A percentile compares a stretch with the other conserved stretches of the same genome.
Evolutionary conservation across 2,329 filamentous ascomycete species (phyloP).

Genomic region (Trichoderma aggressivum): DNA sequence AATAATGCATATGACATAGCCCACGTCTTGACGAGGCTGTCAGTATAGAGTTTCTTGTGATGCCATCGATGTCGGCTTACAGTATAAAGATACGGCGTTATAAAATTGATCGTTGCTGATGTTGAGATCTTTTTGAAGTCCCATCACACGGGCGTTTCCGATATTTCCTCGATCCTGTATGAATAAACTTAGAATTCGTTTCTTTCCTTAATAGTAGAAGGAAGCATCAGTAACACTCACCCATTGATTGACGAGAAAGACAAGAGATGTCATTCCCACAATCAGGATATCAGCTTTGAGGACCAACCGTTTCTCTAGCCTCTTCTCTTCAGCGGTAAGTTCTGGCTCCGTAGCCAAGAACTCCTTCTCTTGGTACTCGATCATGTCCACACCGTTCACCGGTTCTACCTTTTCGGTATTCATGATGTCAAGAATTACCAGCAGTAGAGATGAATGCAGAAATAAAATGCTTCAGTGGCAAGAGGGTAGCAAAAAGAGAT

Average conservation of each 20-base stretch:
- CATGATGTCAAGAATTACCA: neutral
- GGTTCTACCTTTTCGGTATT: neutral
- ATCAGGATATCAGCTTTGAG: neutral
- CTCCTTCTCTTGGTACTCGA: neutral
- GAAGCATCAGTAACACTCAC: neutral
- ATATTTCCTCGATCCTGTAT: slow-evolving; percentile 6
- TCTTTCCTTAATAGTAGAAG: neutral
- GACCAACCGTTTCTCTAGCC: neutral
- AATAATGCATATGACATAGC: slow-evolving; percentile 5
- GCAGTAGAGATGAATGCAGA: neutral
- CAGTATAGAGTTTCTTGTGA: neutral
- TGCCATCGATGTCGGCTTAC: neutral
- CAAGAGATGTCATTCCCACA: neutral
- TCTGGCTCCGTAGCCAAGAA: neutral
- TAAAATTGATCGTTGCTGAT: neutral
- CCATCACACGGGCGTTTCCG: neutral
- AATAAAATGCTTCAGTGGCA: neutral
- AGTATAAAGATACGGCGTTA: neutral
- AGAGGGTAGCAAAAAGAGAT: neutral
- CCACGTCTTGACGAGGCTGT: neutral
- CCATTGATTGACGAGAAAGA: neutral
- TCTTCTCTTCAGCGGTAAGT: neutral
- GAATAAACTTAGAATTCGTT: neutral
- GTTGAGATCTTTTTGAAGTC: neutral
- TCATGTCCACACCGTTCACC: neutral